These are phyloP conservation scores for Strobilomyces confusus DNA, from an alignment of 768 basidiomycete species.

Conservation along the genomic window DNA sequence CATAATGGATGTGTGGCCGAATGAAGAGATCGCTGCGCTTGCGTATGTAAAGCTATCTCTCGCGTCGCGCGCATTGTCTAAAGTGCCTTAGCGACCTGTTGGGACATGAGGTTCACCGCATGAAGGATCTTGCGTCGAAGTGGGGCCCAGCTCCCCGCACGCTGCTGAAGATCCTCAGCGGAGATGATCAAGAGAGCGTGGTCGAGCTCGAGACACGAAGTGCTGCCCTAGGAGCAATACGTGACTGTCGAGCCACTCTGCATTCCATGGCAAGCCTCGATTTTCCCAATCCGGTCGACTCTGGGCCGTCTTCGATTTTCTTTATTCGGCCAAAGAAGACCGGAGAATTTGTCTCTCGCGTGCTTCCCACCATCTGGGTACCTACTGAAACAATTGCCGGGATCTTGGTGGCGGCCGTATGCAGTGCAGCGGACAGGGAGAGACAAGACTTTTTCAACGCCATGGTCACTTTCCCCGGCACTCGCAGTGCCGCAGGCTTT, in stretches of 20 bases:
- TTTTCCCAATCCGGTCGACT: background rate
- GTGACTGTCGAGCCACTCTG: background rate
- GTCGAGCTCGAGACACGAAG: background rate
- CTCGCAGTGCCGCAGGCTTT: background rate
- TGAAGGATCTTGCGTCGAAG: constrained; percentile 1
- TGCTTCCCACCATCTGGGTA: background rate
- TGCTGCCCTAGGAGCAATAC: background rate
- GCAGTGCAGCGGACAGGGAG: background rate
- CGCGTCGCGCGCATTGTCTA: background rate
- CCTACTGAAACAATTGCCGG: background rate
- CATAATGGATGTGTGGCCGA: constrained; percentile 2
- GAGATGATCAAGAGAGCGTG: background rate
- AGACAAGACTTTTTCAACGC: constrained; percentile 4
- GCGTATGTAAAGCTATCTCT: background rate
- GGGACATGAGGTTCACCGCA: background rate
- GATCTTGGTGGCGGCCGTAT: background rate
- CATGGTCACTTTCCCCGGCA: background rate
- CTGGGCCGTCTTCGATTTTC: background rate
- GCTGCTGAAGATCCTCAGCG: background rate
- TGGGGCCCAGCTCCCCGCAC: constrained; percentile 1
- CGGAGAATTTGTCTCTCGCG: background rate
- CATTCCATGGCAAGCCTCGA: background rate
- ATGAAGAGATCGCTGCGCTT: constrained; percentile 1
- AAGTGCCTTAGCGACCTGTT: background rate
- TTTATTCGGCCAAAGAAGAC: background rate